phyloP scores from a whole-genome alignment of 140 eudicot genomes.

The Stevia rebaudiana region DNA sequence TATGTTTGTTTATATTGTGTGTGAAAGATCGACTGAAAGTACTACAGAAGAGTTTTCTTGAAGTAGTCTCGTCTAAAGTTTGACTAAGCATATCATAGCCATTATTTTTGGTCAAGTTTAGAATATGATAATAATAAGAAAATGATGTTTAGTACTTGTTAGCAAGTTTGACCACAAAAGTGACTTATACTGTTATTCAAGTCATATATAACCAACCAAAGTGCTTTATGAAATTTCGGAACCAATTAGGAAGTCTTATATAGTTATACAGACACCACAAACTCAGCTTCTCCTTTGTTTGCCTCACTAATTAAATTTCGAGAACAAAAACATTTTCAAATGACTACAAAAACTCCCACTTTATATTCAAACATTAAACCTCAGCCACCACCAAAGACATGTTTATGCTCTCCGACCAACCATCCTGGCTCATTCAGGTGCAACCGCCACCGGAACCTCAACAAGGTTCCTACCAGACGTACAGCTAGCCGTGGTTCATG shows the following conservation, averaged over 20 bases:
- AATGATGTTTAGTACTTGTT: too few species aligned
- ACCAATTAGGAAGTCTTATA: conserved; percentile 4
- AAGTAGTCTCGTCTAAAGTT: conserved; percentile 4
- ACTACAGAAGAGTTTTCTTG: conserved; percentile 7
- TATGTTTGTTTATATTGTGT: too few species aligned
- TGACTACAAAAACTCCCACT: conserved; percentile 20
- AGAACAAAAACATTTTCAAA: neutral
- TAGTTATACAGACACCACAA: conserved; percentile 20
- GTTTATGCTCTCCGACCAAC: conserved; percentile 56
- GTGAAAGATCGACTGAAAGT: too few species aligned
- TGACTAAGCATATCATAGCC: conserved; percentile 2
- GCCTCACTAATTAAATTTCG: too few species aligned
- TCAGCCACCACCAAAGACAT: conserved; percentile 25
- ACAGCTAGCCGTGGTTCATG: conserved; percentile 19
- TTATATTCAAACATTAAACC: conserved; percentile 17
- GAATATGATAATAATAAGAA: neutral
- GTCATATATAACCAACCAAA: too few species aligned
- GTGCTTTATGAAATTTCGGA: neutral
- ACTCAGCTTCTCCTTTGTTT: too few species aligned
- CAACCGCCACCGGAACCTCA: conserved; percentile 35
- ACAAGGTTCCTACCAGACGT: conserved; percentile 20
- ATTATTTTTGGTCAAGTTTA: neutral
- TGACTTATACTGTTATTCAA: neutral
- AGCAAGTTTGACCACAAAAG: conserved; percentile 17
- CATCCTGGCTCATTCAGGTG: conserved; percentile 64